These are phyloP conservation scores for Artemisia annua DNA, from an alignment of 129 eudicot species.

Conservation along the genomic window DNA sequence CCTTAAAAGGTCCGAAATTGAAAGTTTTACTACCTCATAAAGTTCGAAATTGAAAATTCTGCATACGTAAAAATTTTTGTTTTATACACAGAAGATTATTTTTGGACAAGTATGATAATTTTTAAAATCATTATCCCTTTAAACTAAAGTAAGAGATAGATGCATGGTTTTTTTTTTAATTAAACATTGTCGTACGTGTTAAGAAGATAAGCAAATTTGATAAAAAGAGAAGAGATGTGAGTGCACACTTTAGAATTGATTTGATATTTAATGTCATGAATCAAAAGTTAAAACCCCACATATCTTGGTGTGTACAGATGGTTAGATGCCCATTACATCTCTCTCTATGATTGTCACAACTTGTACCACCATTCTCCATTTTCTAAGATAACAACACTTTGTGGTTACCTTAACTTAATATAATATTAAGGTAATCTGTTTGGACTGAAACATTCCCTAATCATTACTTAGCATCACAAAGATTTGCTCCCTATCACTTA, in stretches of 20 bases:
- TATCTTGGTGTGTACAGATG: slow-evolving; percentile 30
- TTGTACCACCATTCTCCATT: slow-evolving; percentile 1
- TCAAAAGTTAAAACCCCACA: slow-evolving; percentile 36
- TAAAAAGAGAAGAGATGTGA: slow-evolving; percentile 9
- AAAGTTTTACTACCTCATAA: no score
- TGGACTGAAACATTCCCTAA: slow-evolving; percentile 35
- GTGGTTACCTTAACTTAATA: slow-evolving; percentile 9
- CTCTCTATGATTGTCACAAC: slow-evolving; percentile 26
- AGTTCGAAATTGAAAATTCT: no score
- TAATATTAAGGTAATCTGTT: not conserved
- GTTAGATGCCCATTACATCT: slow-evolving; percentile 39
- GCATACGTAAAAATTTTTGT: not conserved
- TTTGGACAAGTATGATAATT: no score
- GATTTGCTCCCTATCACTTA: slow-evolving; percentile 41
- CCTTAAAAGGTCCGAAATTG: no score
- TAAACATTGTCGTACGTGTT: not conserved
- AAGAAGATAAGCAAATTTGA: slow-evolving; percentile 19
- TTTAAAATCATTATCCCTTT: no score
- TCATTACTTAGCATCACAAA: slow-evolving; percentile 34
- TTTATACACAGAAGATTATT: not conserved
- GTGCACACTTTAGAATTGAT: slow-evolving; percentile 31
- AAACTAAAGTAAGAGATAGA: no score
- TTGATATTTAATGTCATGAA: slow-evolving; percentile 36
- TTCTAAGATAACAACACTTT: not conserved
- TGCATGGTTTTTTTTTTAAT: no score